Conservation (phyloP, 305 asterid species). For the Fraxinus sp. region DNA sequence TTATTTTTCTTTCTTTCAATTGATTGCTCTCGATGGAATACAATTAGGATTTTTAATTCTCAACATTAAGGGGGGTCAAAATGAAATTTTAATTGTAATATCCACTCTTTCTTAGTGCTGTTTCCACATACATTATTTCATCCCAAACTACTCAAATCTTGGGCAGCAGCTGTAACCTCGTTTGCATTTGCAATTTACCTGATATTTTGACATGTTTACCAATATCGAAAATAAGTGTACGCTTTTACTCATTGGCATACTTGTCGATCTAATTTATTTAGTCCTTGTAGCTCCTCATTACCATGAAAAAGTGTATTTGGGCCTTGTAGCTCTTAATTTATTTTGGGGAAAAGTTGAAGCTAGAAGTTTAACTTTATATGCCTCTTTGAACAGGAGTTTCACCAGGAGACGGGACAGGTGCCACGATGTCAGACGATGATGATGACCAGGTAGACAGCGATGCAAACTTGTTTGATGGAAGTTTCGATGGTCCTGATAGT, state of each 20-base stretch:
- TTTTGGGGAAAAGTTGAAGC: not conserved
- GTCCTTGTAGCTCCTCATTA: not conserved
- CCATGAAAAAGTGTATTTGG: not conserved
- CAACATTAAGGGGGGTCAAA: not conserved
- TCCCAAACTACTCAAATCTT: not conserved
- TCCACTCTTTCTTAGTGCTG: not conserved
- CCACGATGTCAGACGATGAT: constrained; percentile 64
- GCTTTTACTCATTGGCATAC: not conserved
- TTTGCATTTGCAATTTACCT: not conserved
- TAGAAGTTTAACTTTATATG: constrained; percentile 3
- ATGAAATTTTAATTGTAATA: not conserved
- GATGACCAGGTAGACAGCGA: constrained; percentile 58
- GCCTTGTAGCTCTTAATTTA: not conserved
- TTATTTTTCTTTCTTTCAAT: too few relatives aligned
- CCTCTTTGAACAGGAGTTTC: constrained; percentile 45
- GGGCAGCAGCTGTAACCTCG: not conserved
- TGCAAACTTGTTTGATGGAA: constrained; percentile 42
- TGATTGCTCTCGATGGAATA: too few relatives aligned
- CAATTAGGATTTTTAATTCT: too few relatives aligned
- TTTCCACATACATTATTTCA: not conserved
- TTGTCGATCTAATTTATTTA: not conserved
- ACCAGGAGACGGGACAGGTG: constrained; percentile 65
- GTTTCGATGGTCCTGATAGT: constrained; percentile 43
- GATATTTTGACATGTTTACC: not conserved
- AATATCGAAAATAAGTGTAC: not conserved